phyloP scores from a whole-genome alignment of 306 rosid genomes.

The Rosa chinensis region DNA sequence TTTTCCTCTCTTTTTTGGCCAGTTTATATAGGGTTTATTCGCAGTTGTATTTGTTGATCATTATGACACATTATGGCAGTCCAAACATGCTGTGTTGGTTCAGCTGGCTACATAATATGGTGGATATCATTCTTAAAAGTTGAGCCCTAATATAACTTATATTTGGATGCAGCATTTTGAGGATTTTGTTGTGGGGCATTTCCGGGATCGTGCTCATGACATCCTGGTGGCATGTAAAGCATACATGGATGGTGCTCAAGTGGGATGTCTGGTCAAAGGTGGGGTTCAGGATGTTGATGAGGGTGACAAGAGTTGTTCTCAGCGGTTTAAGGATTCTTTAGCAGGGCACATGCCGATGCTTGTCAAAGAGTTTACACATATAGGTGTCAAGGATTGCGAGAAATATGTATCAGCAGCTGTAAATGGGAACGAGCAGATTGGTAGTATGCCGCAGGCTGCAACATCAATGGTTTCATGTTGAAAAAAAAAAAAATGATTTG shows the following conservation, averaged over 20 bases:
- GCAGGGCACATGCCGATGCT: constrained; percentile 36
- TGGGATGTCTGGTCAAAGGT: constrained; percentile 75
- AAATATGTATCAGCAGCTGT: constrained; percentile 39
- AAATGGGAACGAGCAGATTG: constrained; percentile 11
- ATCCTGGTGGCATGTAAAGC: constrained; percentile 78
- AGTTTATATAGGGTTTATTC: background rate
- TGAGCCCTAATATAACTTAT: constrained; percentile 10
- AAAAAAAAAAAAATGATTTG: constrained; percentile 15
- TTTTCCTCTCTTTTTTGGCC: background rate
- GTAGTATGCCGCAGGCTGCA: constrained; percentile 29
- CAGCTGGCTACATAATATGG: background rate
- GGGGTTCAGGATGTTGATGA: constrained; percentile 78
- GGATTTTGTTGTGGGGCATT: constrained; percentile 75
- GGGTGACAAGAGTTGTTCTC: constrained; percentile 76
- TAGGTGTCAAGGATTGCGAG: constrained; percentile 66
- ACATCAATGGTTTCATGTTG: constrained; percentile 31
- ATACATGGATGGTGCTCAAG: constrained; percentile 82
- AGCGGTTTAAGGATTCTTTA: constrained; percentile 44
- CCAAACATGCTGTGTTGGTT: constrained; percentile 5
- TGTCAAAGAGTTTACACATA: constrained; percentile 38
- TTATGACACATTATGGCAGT: background rate
- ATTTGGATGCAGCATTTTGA: constrained; percentile 64
- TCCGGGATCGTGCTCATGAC: constrained; percentile 58
- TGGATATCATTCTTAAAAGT: background rate
- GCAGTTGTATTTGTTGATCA: background rate